Base-by-base conservation (phyloP, 768 basidiomycete species). In the Symmetrospora coprosmae region DNA sequence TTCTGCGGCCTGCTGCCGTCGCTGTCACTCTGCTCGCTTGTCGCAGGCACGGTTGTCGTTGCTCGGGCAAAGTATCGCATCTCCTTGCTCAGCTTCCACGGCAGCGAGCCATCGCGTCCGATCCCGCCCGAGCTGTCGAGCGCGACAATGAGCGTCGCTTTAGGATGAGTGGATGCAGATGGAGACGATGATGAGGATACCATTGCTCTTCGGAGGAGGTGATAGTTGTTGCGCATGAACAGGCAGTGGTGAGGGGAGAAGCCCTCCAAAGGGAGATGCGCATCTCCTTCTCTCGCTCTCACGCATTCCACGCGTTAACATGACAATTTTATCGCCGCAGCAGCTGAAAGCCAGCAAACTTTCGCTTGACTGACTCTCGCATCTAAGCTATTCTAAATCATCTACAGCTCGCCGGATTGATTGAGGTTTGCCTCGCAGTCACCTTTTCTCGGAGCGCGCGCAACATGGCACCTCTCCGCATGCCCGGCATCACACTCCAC, bases 1-100 rank as follows among this genome's bases (percentile, higher is more conserved):
- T 96, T 97, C 60, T 71, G 74, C 43, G 68, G 70, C 5, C 31
- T 39, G 16, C 23, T n/a, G 2, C 40, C 52, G n/a, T n/a, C n/a
- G n/a, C 2, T 39, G 23, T 28, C 1, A 33, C 16, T 23, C 25
- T 8, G 38, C 76, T 78, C 35, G 76, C 73, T n/a, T n/a, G n/a
- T n/a, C 33, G 9, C 25, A 5, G 82, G 80, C 31, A 81, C 79
- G 37, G 71, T 74, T 5, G 80, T 79, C 31, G 86, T 86, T 70
- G 84, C 82, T 52, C 79, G 77, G n/a, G 83, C 82, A 71, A 99
- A 99, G 73, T 92, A 94, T 50, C 84, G 82, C 79, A 96, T 82
- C 71, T 99, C 94, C 60, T 79, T 80, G 0, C 87, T 78, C 6
- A 97, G 78, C 23, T 81, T 79, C 94, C 94, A 99, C 65, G 91